phyloP scores from a whole-genome alignment of 805 yeast species.

The Debaryomyces castellii region DNA sequence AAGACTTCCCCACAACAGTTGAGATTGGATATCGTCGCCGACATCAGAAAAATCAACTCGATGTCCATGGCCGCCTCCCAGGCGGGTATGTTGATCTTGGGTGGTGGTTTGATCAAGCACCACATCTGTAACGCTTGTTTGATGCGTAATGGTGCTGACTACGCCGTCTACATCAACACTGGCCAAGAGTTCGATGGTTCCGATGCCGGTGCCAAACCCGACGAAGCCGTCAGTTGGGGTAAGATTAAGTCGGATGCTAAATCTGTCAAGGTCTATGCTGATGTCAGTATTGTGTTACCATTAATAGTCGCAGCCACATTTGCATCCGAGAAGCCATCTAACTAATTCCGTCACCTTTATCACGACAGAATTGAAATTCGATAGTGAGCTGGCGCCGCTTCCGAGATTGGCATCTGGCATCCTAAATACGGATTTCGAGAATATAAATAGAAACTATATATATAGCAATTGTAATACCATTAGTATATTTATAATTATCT shows the following conservation, averaged over 20 bases:
- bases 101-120: slow-evolving; percentile 96
- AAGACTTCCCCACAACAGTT: slow-evolving; percentile 88
- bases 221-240: slow-evolving; percentile 99
- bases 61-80: slow-evolving; percentile 91
- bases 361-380: neutral
- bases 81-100: slow-evolving; percentile 95
- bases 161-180: slow-evolving; percentile 94
- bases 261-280: slow-evolving; percentile 90
- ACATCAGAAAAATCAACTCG: slow-evolving; percentile 86
- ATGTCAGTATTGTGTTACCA: slow-evolving; percentile 93
- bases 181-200: slow-evolving; percentile 99
- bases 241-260: slow-evolving; percentile 94
- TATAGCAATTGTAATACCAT: neutral
- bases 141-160: slow-evolving; percentile 99
- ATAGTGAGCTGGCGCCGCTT: neutral
- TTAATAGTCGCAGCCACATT: slow-evolving; percentile 97
- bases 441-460: neutral
- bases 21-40: slow-evolving; percentile 89
- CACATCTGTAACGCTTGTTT: slow-evolving; percentile 97
- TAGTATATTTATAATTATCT: neutral
- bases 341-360: neutral
- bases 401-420: slow-evolving; percentile 1
- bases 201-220: slow-evolving; percentile 99
- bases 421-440: neutral
- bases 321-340: slow-evolving; percentile 47